Conservation (phyloP, 2,329 filamentous ascomycete genomes). For the Fusarium nodosum region DNA sequence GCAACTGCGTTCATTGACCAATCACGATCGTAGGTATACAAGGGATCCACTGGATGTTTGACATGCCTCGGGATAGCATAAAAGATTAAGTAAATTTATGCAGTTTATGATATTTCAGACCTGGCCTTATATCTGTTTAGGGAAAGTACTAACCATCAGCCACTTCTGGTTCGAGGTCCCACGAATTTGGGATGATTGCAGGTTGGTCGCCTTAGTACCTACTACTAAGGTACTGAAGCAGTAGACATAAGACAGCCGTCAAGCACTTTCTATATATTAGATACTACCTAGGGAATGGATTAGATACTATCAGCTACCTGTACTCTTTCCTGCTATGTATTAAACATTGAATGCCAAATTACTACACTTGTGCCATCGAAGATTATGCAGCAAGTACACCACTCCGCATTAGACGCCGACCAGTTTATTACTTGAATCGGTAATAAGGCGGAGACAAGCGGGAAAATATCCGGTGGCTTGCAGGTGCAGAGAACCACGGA, state of each 20-base stretch:
- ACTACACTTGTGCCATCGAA: neutral
- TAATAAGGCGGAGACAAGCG: constrained; percentile 29
- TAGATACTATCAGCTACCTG: too few relatives aligned
- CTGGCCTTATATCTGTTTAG: neutral
- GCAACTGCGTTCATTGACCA: constrained; percentile 30
- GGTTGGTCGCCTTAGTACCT: neutral
- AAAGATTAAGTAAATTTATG: neutral
- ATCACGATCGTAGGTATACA: constrained; percentile 6
- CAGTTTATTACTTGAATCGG: constrained; percentile 29
- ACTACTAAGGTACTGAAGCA: too few relatives aligned
- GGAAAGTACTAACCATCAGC: neutral
- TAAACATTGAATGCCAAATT: neutral
- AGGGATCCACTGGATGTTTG: neutral
- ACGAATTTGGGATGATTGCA: neutral
- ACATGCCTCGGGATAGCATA: constrained; percentile 7
- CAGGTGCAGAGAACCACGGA: neutral
- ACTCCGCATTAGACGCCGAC: neutral
- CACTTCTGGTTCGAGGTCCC: constrained; percentile 4
- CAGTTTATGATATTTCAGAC: neutral
- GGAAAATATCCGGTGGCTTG: constrained; percentile 20
- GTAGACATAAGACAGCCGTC: too few relatives aligned
- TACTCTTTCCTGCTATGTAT: too few relatives aligned
- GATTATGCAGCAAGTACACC: neutral
- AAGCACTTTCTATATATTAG: too few relatives aligned
- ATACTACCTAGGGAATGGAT: too few relatives aligned